Conservation (phyloP, 2,329 filamentous ascomycete species). For the Phialophora verrucosa region DNA sequence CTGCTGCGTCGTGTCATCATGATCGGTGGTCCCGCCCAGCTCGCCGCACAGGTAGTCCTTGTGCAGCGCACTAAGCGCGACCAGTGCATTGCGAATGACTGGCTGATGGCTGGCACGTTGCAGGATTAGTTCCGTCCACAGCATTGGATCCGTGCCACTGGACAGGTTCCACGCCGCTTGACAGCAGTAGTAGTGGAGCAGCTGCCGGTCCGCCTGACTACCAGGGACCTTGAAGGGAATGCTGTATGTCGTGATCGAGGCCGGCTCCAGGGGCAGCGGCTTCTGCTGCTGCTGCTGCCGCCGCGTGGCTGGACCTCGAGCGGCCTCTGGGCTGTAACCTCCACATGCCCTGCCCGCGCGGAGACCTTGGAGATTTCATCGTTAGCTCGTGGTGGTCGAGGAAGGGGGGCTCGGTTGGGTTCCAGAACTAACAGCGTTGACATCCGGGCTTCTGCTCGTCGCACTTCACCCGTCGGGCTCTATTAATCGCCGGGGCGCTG, state of each 20-base stretch:
- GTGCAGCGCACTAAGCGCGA: conserved; percentile 69
- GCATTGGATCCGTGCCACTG: conserved; percentile 69
- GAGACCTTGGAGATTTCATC: conserved; percentile 39
- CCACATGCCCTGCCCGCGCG: conserved; percentile 63
- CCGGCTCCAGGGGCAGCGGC: conserved; percentile 43
- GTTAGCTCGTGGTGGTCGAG: neutral
- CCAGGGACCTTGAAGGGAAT: conserved; percentile 29
- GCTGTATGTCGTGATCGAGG: conserved; percentile 25
- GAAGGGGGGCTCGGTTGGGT: too few species aligned
- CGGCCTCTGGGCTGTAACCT: conserved; percentile 53
- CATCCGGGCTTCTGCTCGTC: conserved; percentile 43
- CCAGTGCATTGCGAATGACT: conserved; percentile 67
- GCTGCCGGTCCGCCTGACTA: conserved; percentile 23
- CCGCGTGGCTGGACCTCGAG: conserved; percentile 1
- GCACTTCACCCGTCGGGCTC: conserved; percentile 27
- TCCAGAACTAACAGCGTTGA: conserved; percentile 54
- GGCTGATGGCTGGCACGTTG: conserved; percentile 67
- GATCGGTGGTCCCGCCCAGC: neutral
- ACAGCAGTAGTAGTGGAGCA: conserved; percentile 62
- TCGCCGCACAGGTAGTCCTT: conserved; percentile 48
- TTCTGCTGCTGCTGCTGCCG: neutral
- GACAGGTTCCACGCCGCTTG: conserved; percentile 68
- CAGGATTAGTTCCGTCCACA: conserved; percentile 68
- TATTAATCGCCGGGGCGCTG: neutral
- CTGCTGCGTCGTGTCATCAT: neutral